A percentile compares a stretch with the other conserved stretches of the same genome.
phyloP scores from a whole-genome alignment of 495 filamentous ascomycete species.

The Beverwykella pulmonaria region DNA sequence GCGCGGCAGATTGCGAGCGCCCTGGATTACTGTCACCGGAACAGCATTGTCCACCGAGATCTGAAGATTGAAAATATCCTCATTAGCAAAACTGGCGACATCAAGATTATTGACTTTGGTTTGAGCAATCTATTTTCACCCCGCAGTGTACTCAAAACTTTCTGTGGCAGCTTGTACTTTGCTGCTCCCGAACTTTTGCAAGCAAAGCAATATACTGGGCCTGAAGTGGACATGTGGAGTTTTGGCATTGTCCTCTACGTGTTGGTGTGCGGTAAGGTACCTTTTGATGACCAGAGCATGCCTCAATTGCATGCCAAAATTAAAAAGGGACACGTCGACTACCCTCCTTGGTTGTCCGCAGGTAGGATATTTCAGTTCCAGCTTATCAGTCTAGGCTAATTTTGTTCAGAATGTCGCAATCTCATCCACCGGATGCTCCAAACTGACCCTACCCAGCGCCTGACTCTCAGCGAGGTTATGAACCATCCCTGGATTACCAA shows the following conservation, averaged over 20 bases:
- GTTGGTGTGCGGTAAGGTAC: constrained; percentile 95
- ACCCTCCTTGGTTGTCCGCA: constrained; percentile 85
- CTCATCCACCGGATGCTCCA: constrained; percentile 96
- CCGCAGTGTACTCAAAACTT: constrained; percentile 85
- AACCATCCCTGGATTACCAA: constrained; percentile 98
- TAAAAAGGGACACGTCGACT: constrained; percentile 95
- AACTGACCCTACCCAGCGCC: constrained; percentile 86
- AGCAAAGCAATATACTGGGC: constrained; percentile 90
- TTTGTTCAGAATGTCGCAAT: constrained; percentile 81
- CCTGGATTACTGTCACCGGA: constrained; percentile 98
- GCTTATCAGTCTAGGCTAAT: background rate
- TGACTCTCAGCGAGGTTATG: constrained; percentile 89
- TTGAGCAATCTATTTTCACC: constrained; percentile 96
- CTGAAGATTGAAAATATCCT: constrained; percentile 99
- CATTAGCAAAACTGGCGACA: constrained; percentile 98
- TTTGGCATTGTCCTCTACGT: constrained; percentile 99
- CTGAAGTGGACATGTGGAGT: constrained; percentile 98
- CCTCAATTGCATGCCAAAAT: constrained; percentile 98
- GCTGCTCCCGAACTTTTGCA: constrained; percentile 94
- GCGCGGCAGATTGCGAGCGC: constrained; percentile 96
- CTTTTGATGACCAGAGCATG: constrained; percentile 99
- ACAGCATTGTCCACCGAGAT: constrained; percentile 97
- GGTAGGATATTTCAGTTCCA: constrained; percentile 59
- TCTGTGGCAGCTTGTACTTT: constrained; percentile 98
- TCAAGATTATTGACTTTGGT: constrained; percentile 99